Base-by-base conservation (phyloP, 495 filamentous ascomycete genomes). In the Penicillium tannophilum region DNA sequence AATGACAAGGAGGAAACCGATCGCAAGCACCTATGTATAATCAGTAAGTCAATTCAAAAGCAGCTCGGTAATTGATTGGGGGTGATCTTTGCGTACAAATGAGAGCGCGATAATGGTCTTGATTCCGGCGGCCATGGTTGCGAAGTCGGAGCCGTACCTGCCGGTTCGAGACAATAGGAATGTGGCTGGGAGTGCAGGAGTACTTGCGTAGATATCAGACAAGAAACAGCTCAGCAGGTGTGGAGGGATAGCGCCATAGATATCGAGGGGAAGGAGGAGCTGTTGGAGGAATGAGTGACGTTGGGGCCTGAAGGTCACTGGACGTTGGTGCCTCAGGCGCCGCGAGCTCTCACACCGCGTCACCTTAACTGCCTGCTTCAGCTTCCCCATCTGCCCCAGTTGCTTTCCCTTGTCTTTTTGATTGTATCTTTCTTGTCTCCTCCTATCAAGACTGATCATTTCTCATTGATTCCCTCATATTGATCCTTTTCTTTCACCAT, bases 81-180 rank as follows among this genome's bases (percentile, higher is more conserved):
- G 20, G 17, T 39, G 31, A 19, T 19, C n/a, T 17, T 7, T 28
- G 30, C 84, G 41, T 84, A 92, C 95, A 78, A 98, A 98, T 64
- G 94, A 97, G 65, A 98, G 91, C 52, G 88, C 90, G 76, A 98
- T 98, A 79, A 98, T 98, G 65, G 95, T 98, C 77, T 96, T 96
- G 61, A 98, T 86, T 71, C 94, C 93, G 65, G 92, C 89, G 65
- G 88, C 87, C 91, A 96, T 96, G 71, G 70, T 85, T 80, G 72
- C 63, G 64, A 72, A 70, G 62, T 66, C 53, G 26, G 16, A 30
- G 54, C 63, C 60, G 58, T 60, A 51, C 47, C 42, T 61, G 64
- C 23, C 54, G 56, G 59, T 44, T 60, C 14, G 49, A 62, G 35
- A 19, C 49, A 45, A 35, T 56, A 31, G 30, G 42, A 47, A 30